Evolutionary conservation across 2,329 filamentous ascomycete genomes (phyloP).

Genomic region (Venturia oleaginea): DNA sequence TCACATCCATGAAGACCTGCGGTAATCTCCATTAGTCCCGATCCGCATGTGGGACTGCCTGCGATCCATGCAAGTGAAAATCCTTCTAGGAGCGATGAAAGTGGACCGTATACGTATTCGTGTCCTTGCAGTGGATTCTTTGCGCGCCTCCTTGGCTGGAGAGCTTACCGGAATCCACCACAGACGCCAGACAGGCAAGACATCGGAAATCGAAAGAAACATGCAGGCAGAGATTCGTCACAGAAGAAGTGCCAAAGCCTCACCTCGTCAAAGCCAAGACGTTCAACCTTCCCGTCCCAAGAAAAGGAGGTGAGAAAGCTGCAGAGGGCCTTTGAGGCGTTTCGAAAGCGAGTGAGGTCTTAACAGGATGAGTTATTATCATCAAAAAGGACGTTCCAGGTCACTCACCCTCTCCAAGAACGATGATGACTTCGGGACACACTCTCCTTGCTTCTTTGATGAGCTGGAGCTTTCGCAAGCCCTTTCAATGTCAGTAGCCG

Average conservation of each 20-base stretch:
- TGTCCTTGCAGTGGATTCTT: neutral
- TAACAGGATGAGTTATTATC: conserved; percentile 35
- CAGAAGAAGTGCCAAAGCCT: conserved; percentile 20
- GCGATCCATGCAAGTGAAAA: neutral
- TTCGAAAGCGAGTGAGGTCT: conserved; percentile 66
- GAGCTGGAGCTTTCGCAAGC: conserved; percentile 72
- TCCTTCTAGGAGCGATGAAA: neutral
- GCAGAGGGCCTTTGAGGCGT: conserved; percentile 76
- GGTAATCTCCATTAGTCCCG: neutral
- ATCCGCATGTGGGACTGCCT: neutral
- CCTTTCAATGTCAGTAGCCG: conserved; percentile 21
- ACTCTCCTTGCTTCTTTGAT: conserved; percentile 69
- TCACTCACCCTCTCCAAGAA: conserved; percentile 59
- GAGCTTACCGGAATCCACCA: neutral
- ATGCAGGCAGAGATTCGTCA: neutral
- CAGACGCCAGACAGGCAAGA: neutral
- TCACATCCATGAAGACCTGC: conserved; percentile 66
- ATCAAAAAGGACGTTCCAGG: neutral
- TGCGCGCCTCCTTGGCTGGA: neutral
- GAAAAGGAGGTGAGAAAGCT: conserved; percentile 61
- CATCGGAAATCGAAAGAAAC: neutral
- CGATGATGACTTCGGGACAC: conserved; percentile 75
- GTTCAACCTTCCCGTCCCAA: conserved; percentile 71
- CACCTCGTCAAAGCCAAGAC: conserved; percentile 85
- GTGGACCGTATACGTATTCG: neutral